Percentiles rank a stretch among this genome's conserved stretches.
Evolutionary conservation across 2,329 filamentous ascomycete species (phyloP).

Genomic region (Cercospora janseana): DNA sequence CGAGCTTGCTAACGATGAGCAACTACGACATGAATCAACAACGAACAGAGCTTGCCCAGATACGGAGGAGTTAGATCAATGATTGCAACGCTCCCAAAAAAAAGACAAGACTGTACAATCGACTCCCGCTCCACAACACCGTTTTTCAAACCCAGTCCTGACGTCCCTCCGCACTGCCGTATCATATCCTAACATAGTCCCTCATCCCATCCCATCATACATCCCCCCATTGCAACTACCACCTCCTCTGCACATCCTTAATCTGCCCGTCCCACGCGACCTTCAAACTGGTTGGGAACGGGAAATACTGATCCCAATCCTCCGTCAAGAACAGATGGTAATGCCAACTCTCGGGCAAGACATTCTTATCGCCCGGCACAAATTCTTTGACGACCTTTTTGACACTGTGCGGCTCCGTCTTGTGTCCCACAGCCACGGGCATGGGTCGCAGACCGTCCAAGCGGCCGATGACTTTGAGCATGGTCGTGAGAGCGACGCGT

Average conservation of each 20-base stretch:
- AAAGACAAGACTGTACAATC: too few species aligned
- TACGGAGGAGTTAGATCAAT: too few species aligned
- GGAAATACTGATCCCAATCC: slow-evolving; percentile 49
- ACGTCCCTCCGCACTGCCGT: slow-evolving; percentile 5
- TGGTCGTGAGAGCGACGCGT: slow-evolving; percentile 45
- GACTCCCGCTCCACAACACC: too few species aligned
- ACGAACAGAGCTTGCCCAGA: too few species aligned
- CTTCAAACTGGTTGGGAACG: slow-evolving; percentile 46
- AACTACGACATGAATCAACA: too few species aligned
- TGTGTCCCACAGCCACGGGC: slow-evolving; percentile 34
- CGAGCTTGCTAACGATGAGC: too few species aligned
- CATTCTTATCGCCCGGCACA: slow-evolving; percentile 33
- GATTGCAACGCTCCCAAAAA: too few species aligned
- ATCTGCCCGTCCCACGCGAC: slow-evolving; percentile 34
- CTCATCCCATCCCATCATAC: neutral
- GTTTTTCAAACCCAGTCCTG: too few species aligned
- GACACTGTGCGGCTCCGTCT: slow-evolving; percentile 41
- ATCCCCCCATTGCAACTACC: neutral
- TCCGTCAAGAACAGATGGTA: slow-evolving; percentile 50
- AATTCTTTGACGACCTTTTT: slow-evolving; percentile 45
- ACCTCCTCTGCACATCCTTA: slow-evolving; percentile 16
- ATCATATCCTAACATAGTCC: neutral
- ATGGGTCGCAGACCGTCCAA: slow-evolving; percentile 43
- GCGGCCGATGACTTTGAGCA: slow-evolving; percentile 46
- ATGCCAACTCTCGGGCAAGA: slow-evolving; percentile 35